Evolutionary conservation across 306 rosid species (phyloP), one percentile per base, ranked within the genome.

Genomic region (Astragalus membranaceus): DNA sequence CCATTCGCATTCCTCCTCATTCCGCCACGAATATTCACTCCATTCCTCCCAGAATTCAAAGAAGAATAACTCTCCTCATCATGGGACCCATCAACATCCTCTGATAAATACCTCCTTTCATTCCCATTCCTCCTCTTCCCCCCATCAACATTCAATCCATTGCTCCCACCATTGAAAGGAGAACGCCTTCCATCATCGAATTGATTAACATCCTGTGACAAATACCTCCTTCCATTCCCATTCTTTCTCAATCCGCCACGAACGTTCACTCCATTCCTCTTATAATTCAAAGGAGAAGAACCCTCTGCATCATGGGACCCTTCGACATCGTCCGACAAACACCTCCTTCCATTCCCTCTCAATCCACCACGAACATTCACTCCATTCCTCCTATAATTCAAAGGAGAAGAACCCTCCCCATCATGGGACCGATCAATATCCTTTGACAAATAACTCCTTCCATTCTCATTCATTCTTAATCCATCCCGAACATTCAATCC

Each of bases 291-390:
- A 35, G 62, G 47, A 69, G 72, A 58, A 48, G 23, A 20, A 20
- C 42, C 29, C 46, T 56, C 67, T 14, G 30, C 56, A 32, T 69
- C 63, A 36, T 56, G 61, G 10, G 75, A 75, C 43, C 17, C 64
- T 65, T 44, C 61, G n/a, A 60, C 57, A 61, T 42, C 71, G 43
- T 53, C 30, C 33, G 48, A 61, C 17, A 41, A 61, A 61, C 51
- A 51, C 48, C 77, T 86, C 46, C 78, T 81, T 61, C 81, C 62
- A 39, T 51, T 76, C 35, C 65, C 77, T 60, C 73, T 76, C 77
- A 79, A 5, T 30, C 44, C 70, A 0, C 82, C 81, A 52, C 64
- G 68, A 36, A 6, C 42, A 11, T 10, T 51, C 55, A 57, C 43
- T 32, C 54, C 80, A n/a, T 67, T 82, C 65, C 8, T 8, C 47